A percentile compares a stretch with the other conserved stretches of the same genome.
Evolutionary conservation across 2,329 filamentous ascomycete genomes (phyloP).

Genomic region (Bipolaris zeicola): DNA sequence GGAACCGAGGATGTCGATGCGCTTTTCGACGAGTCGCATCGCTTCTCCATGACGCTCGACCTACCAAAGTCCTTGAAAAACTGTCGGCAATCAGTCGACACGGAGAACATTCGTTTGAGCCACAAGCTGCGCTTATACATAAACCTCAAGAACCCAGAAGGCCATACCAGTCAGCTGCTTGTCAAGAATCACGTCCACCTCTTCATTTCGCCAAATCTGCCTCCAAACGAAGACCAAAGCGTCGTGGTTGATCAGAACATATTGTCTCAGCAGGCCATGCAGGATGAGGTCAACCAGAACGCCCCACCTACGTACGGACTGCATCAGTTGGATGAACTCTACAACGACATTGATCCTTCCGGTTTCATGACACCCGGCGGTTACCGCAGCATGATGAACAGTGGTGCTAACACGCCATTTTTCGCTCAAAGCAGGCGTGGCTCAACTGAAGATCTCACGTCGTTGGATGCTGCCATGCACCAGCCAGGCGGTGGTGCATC

Average conservation of each 20-base stretch:
- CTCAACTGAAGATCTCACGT: slow-evolving; percentile 79
- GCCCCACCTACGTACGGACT: slow-evolving; percentile 93
- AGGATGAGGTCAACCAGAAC: slow-evolving; percentile 64
- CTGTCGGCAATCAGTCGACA: slow-evolving; percentile 89
- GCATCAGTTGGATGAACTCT: slow-evolving; percentile 87
- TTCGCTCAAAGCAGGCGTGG: slow-evolving; percentile 71
- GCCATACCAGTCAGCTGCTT: slow-evolving; percentile 89
- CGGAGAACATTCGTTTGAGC: slow-evolving; percentile 85
- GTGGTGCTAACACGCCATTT: slow-evolving; percentile 74
- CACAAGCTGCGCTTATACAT: slow-evolving; percentile 93
- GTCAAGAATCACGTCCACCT: slow-evolving; percentile 90
- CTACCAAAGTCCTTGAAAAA: slow-evolving; percentile 81
- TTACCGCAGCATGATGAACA: slow-evolving; percentile 60
- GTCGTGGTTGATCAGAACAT: slow-evolving; percentile 56
- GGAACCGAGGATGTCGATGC: slow-evolving; percentile 46
- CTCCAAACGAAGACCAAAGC: slow-evolving; percentile 84
- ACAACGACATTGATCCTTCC: slow-evolving; percentile 80
- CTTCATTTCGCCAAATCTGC: slow-evolving; percentile 93
- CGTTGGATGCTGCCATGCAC: slow-evolving; percentile 53
- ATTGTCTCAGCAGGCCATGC: slow-evolving; percentile 50
- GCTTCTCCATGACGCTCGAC: slow-evolving; percentile 64
- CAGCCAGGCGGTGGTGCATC: slow-evolving; percentile 52
- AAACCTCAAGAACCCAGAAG: slow-evolving; percentile 91
- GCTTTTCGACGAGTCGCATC: slow-evolving; percentile 61
- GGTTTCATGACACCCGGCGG: slow-evolving; percentile 80